These are phyloP conservation scores for Coemansia aciculifera DNA, from an alignment of 192 early-diverging fungal genomes.

Conservation along the genomic window DNA sequence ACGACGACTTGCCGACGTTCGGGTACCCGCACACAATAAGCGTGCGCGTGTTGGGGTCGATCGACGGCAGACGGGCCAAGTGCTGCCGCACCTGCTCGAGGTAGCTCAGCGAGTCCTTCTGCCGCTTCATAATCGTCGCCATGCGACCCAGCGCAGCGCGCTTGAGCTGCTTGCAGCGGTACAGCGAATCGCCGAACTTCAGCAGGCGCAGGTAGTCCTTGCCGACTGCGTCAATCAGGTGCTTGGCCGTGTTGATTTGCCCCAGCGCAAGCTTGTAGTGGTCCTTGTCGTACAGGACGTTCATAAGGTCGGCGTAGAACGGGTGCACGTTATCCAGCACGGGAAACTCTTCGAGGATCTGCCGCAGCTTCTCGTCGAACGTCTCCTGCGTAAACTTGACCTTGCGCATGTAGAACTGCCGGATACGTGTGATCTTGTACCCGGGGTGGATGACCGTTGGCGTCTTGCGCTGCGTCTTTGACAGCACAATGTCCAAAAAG, in stretches of 20 bases:
- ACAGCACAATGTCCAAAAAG: conserved; percentile 97
- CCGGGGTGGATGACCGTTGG: conserved; percentile 94
- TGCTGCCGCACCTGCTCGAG: conserved; percentile 99
- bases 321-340: conserved; percentile 99
- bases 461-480: conserved; percentile 98
- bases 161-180: conserved; percentile 99
- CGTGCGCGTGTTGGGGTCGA: conserved; percentile 99
- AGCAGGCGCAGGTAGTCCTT: conserved; percentile 97
- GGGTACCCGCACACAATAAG: conserved; percentile 99
- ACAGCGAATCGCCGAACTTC: conserved; percentile 99
- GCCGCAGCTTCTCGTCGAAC: conserved; percentile 95
- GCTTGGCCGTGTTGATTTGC: conserved; percentile 97
- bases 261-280: conserved; percentile 99
- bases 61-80: conserved; percentile 95
- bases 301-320: conserved; percentile 99
- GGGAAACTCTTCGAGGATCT: conserved; percentile 94
- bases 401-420: conserved; percentile 99
- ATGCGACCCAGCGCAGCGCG: conserved; percentile 98
- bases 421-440: conserved; percentile 96
- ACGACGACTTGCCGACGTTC: conserved; percentile 99
- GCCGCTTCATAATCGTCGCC: conserved; percentile 99
- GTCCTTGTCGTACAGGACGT: conserved; percentile 99
- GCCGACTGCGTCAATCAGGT: conserved; percentile 94
- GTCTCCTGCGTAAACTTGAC: conserved; percentile 97
- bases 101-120: conserved; percentile 95